Evolutionary conservation across 1,284 basidiomycete genomes (phyloP), one percentile per base, ranked within the genome.

Genomic region (Trichosporon inkin): DNA sequence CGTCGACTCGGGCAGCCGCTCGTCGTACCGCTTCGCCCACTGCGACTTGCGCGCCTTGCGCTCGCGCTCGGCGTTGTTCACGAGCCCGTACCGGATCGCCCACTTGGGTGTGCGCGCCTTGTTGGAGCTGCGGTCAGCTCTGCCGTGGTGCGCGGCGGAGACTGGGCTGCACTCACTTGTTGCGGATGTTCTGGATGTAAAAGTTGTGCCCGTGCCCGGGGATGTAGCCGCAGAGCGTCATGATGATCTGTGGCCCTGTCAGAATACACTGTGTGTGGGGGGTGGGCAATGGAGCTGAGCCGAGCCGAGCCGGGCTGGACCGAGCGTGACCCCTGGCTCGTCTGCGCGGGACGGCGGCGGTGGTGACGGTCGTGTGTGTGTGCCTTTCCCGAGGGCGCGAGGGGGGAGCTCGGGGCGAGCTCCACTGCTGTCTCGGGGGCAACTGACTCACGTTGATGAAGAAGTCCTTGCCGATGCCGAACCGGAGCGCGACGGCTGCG

Each of bases 131-230:
- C 4, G 3, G 54, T 63, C 38, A 61, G 56, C 34, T 3, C 17
- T 14, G 22, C 34, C 3, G 16, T 44, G 13, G n/a, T n/a, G 39
- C n/a, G 20, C 1, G 28, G 1, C 13, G 4, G 13, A 8, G 38
- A 16, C 8, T 8, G 10, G 17, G 34, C 13, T 1, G 24, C 5
- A 65, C 70, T 56, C 34, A 73, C 70, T 97, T 97, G 81, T 97
- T 97, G 57, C 94, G 84, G 67, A 98, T 87, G 79, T 95, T 96
- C 86, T 96, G 78, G 64, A 94, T 90, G 81, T 94, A 95, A 77
- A 95, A 95, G 74, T 80, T 80, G 69, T 80, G 79, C 28, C 72
- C 73, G 64, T 81, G 80, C 24, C 78, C 71, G 5, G 77, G 77
- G 64, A 79, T 71, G 65, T 79, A 96, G 8, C 95, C 95, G 73